Conservation (phyloP, 306 rosid genomes). For the Spatholobus suberectus region DNA sequence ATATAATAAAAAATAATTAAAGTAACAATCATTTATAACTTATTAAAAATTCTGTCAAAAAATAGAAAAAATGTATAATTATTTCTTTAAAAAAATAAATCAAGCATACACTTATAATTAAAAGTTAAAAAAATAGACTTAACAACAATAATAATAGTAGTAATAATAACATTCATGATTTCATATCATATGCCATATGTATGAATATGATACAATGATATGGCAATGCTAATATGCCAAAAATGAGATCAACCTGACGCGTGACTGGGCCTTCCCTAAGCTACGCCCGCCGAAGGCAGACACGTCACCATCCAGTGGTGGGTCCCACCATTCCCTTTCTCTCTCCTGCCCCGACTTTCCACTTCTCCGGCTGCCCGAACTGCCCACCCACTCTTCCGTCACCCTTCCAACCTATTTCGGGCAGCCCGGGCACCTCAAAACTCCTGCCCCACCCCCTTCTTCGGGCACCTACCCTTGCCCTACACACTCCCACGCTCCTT, state of each 20-base stretch:
- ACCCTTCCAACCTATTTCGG: neutral
- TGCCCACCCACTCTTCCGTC: slow-evolving; percentile 50
- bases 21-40: too few species aligned
- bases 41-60: too few species aligned
- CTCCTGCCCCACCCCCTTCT: slow-evolving; percentile 43
- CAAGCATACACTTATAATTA: too few species aligned
- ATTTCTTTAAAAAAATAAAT: too few species aligned
- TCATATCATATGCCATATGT: neutral
- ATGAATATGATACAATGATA: neutral
- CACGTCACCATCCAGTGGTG: slow-evolving; percentile 56
- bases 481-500: neutral
- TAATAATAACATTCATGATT: neutral
- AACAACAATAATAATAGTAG: too few species aligned
- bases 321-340: slow-evolving; percentile 48
- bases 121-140: too few species aligned
- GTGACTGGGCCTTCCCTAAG: slow-evolving; percentile 38
- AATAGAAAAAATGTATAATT: too few species aligned
- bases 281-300: slow-evolving; percentile 48
- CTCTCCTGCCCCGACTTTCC: slow-evolving; percentile 55
- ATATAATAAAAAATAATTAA: too few species aligned
- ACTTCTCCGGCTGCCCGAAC: slow-evolving; percentile 51
- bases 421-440: slow-evolving; percentile 42
- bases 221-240: slow-evolving; percentile 24
- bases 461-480: slow-evolving; percentile 40
- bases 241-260: slow-evolving; percentile 62